Percentiles rank a stretch among this genome's conserved stretches.
Evolutionary conservation across 1,284 basidiomycete genomes (phyloP).

Genomic region (Cutaneotrichosporon arboriforme): DNA sequence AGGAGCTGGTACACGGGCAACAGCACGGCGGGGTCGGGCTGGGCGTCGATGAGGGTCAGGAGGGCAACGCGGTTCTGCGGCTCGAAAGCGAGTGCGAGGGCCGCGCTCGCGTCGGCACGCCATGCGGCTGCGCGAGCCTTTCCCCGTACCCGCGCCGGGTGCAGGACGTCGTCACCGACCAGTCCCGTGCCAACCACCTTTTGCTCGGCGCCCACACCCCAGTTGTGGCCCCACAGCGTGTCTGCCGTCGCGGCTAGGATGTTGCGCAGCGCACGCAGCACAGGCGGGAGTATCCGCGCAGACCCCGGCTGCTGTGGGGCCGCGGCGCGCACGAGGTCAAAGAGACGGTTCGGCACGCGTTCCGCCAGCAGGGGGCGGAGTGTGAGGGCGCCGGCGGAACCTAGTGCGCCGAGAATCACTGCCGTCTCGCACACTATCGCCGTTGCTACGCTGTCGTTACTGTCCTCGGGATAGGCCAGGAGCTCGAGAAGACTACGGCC

Average conservation of each 20-base stretch:
- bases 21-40: constrained; percentile 45
- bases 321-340: constrained; percentile 23
- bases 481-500: constrained; percentile 19
- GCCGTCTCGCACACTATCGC: constrained; percentile 41
- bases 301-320: constrained; percentile 6
- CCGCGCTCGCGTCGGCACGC: constrained; percentile 19
- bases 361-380: constrained; percentile 30
- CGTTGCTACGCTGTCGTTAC: constrained; percentile 6
- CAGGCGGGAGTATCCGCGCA: constrained; percentile 23
- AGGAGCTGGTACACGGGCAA: constrained; percentile 53
- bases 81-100: constrained; percentile 34
- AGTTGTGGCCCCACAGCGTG: constrained; percentile 42
- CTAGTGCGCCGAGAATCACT: constrained; percentile 45
- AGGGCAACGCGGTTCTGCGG: constrained; percentile 29
- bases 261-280: constrained; percentile 40
- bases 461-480: constrained; percentile 9
- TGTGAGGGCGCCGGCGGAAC: constrained; percentile 40
- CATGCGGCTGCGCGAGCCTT: constrained; percentile 15
- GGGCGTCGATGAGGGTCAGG: constrained; percentile 23
- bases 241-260: constrained; percentile 40
- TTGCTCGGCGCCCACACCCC: constrained; percentile 42
- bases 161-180: constrained; percentile 24
- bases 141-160: constrained; percentile 11
- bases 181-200: constrained; percentile 39
- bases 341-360: constrained; percentile 23